A percentile compares a stretch with the other conserved stretches of the same genome.
Evolutionary conservation across 192 early-diverging fungal species (phyloP).

Genomic region (Fimicolochytrium jonesii): DNA sequence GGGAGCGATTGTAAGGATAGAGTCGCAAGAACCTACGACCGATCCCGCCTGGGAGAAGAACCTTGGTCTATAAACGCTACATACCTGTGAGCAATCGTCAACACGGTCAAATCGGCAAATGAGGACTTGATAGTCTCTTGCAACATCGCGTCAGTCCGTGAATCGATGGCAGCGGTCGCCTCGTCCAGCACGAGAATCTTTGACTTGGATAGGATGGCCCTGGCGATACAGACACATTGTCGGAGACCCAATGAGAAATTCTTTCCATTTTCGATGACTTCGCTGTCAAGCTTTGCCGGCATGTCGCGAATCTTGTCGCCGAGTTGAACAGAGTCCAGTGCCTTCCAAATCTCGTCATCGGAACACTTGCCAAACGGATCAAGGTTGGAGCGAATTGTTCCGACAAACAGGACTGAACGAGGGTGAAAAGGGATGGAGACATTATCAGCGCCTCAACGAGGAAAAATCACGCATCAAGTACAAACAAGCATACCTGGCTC

Average conservation of each 20-base stretch:
- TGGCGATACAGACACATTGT: conserved; percentile 53
- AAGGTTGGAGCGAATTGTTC: conserved; percentile 79
- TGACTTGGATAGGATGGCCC: conserved; percentile 48
- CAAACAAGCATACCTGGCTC: too few relatives aligned
- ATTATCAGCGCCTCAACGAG: too few relatives aligned
- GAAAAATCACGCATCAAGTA: too few relatives aligned
- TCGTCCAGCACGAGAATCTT: conserved; percentile 57
- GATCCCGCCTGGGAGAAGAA: too few relatives aligned
- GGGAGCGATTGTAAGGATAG: conserved; percentile 1
- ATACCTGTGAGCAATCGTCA: conserved; percentile 48
- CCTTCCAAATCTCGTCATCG: conserved; percentile 66
- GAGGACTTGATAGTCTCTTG: conserved; percentile 47
- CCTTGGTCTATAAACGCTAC: too few relatives aligned
- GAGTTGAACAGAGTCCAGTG: conserved; percentile 57
- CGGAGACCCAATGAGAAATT: conserved; percentile 57
- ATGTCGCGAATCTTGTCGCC: conserved; percentile 45
- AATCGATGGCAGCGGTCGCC: conserved; percentile 52
- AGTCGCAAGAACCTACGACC: too few relatives aligned
- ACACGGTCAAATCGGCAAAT: conserved; percentile 46
- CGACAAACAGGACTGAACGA: conserved; percentile 62
- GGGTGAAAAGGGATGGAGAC: too few relatives aligned
- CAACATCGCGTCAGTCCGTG: conserved; percentile 45
- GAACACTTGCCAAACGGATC: conserved; percentile 65
- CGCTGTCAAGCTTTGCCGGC: conserved; percentile 47
- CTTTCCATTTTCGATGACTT: conserved; percentile 50